Evolutionary conservation across 352 stramenopile genomes (phyloP), one percentile per base, ranked within the genome.

Genomic region (Stramenopiles sp.): DNA sequence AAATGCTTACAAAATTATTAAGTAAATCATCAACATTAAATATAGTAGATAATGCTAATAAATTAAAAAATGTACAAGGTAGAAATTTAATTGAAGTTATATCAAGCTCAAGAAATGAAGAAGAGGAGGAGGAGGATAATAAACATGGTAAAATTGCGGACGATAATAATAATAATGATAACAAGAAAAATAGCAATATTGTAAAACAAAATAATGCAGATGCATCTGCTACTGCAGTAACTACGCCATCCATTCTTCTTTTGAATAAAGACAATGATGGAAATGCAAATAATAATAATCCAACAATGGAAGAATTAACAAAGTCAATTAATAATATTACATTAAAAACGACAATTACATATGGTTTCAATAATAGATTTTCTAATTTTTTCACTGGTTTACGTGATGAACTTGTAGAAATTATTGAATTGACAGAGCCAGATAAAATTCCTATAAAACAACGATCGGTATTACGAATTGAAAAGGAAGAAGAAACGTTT

Each of bases 281-380:
- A 31, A 83, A 31, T 27, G 79, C 78, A 7, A 63, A 31, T 73
- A 7, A 32, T 77, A 79, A 82, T 69, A 79, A 81, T 30, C 73
- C 77, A 32, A 84, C 69, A 38, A 69, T 81, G 30, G 32, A 78
- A 74, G 74, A 79, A 1, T 81, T 43, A 38, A 79, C 0, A 79
- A 77, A 6, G 29, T 82, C 29, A 78, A 81, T 43, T 78, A 73
- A 43, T 69, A 78, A 23, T 80, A 31, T 69, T 31, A 87, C n/a
- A n/a, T n/a, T n/a, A n/a, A n/a, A n/a, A n/a, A n/a, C n/a, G n/a
- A n/a, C n/a, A n/a, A n/a, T n/a, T 38, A 85, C 84, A 23, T 98
- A 98, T 81, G 94, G 94, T 29, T 97, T 98, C 81, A 95, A 96
- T 80, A 90, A 93, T 80, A 87, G 90, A 31, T 96, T 96, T 85